Base-by-base conservation (phyloP, 768 basidiomycete species). In the Leccinum truebloodii region DNA sequence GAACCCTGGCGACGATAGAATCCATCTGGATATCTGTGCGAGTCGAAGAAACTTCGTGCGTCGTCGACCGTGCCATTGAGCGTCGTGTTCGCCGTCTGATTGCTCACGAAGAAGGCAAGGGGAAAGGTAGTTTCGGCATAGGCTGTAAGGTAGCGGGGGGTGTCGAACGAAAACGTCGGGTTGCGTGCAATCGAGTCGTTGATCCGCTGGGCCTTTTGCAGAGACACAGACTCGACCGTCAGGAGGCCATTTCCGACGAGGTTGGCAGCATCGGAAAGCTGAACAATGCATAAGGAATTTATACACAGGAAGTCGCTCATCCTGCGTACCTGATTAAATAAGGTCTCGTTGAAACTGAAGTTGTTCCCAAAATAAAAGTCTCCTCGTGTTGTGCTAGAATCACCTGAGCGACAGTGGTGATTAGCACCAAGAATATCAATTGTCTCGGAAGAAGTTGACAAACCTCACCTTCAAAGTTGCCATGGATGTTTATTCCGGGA, bases 321-420 rank as follows among this genome's bases (percentile, higher is more conserved):
- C 34, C 18, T 34, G 26, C 61, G 7, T 58, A 58, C 69, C 58
- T 66, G 56, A 18, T 69, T 57, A 20, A 70, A 70, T 59, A 70
- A 41, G 1, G 69, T 70, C 54, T 71, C 70, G 13, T 70, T 70
- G 61, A 71, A 71, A 12, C 34, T 60, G 14, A 18, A 69, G 50
- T 70, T 71, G 54, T 70, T 20, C 6, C 69, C 70, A 20, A 70
- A 70, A 44, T 71, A 71, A 52, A 22, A 69, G 44, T 70, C 69
- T 13, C 56, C 66, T 1, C 66, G 69, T 3, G 69, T 69, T 14
- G 67, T 69, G 52, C 69, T 71, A 6, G 53, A 66, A 59, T 70
- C 69, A 46, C 69, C 69, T 70, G 20, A 14, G 32, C 4, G n/a
- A 48, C 10, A 16, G 1, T 8, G 20, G 22, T 4, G 7, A 50